Evolutionary conservation across 768 basidiomycete species (phyloP), one percentile per base, ranked within the genome.

Genomic region (Tremella fuciformis): DNA sequence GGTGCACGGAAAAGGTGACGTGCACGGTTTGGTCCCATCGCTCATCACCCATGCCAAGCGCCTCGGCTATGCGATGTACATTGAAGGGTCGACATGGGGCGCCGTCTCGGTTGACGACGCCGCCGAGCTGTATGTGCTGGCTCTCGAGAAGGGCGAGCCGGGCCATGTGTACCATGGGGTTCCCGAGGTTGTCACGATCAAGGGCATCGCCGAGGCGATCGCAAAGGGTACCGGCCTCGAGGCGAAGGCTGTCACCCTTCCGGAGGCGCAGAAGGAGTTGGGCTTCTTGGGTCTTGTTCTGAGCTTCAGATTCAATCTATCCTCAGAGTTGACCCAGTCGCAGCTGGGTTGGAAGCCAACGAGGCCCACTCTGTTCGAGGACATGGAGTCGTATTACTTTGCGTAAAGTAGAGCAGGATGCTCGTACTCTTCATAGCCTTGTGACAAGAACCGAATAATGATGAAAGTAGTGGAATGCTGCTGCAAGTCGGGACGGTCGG

Each of bases 311-410:
- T n/a, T 42, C 18, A 41, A 53, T 13, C 13, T 49, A 13, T 26
- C 13, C 6, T 21, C 25, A 6, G 37, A 60, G 34, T 49, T 49
- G 24, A 67, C 66, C 24, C 55, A 51, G 47, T 50, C 58, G 51
- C 16, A 26, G 19, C 46, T 65, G 1, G 69, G 63, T 4, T 70
- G 69, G 69, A n/a, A 38, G 50, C 63, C 65, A 4, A 64, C 59
- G 54, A 50, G 44, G 19, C 16, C 42, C 21, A 50, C 55, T 8
- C 38, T 64, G 49, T 41, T 60, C 37, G 42, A 56, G 53, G 58
- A 64, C 29, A 34, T 34, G 29, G 29, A 34, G 29, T 4, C 29
- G 29, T 34, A 34, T 34, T 34, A 34, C 29, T 34, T 34, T 11
- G 29, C 29, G 6, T 34, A 11, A 34, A 34, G 6, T 34, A 4